Base-by-base conservation (phyloP, 306 rosid genomes). In the Datisca glomerata region DNA sequence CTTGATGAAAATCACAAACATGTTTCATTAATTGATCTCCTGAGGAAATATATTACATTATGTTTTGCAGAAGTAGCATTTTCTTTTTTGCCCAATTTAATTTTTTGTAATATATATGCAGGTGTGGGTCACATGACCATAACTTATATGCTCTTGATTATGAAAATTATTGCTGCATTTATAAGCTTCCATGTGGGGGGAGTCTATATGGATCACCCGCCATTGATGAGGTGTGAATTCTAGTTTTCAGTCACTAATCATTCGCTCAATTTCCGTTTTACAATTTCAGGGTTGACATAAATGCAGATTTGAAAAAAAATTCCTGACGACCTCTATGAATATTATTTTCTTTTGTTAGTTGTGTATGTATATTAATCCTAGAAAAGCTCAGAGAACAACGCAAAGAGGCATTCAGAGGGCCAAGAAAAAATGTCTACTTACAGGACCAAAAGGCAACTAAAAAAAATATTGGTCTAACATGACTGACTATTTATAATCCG, bases 111-210 rank as follows among this genome's bases (percentile, higher is more conserved):
- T 8, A 44, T 50, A 47, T 53, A 18, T 71, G 66, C 73, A 86
- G 96, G 96, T 86, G 94, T 74, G 96, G 94, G 68, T 82, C 96
- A 5, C 71, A 87, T 67, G 96, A 87, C 61, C 94, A 67, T 65
- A 62, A 73, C 57, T 60, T 87, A 51, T 87, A 82, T 74, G 94
- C 96, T 44, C 82, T 79, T 48, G 96, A 87, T 65, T 86, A 82
- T 74, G 48, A 63, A 48, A 73, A 72, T 22, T 78, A 57, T 49
- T 56, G 74, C 37, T 87, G 93, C 57, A 75, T 79, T 34, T 79
- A 67, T 70, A 75, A 64, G 65, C 60, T 76, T 69, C 60, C 77
- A 12, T 82, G 94, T 53, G 96, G 87, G 37, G 96, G 96, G 51
- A 86, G 94, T 69, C 54, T 82, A 59, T 86, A 53, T 69, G 96